These are phyloP conservation scores for Gyromitra esculenta DNA, from an alignment of 2,329 filamentous ascomycete genomes.

Conservation along the genomic window DNA sequence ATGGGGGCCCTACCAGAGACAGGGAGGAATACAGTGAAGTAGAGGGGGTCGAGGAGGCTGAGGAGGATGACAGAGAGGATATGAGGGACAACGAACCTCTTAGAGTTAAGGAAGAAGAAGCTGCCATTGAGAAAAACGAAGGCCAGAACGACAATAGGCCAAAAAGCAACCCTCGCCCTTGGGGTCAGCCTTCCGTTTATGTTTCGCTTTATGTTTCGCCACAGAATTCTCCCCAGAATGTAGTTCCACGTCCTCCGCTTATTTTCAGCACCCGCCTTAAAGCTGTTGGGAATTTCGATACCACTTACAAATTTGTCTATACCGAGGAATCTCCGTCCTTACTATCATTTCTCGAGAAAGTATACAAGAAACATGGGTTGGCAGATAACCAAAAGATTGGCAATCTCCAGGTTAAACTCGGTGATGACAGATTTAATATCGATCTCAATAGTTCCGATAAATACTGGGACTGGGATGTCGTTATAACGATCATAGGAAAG, in stretches of 20 bases:
- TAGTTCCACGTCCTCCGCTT: conserved; percentile 1
- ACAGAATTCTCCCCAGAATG: neutral
- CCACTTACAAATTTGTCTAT: conserved; percentile 12
- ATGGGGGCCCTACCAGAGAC: neutral
- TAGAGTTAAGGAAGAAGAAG: neutral
- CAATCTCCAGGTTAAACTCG: neutral
- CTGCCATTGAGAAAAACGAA: neutral
- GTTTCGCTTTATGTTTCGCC: neutral
- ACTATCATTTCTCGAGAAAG: neutral
- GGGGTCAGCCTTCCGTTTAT: neutral
- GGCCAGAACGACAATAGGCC: neutral
- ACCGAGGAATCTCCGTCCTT: conserved; percentile 7
- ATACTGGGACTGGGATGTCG: conserved; percentile 16
- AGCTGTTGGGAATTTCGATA: neutral
- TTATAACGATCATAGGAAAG: neutral
- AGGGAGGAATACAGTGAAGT: neutral
- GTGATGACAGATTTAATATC: neutral
- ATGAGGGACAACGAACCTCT: neutral
- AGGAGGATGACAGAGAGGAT: neutral
- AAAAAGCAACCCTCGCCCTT: neutral
- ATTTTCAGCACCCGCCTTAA: conserved; percentile 5
- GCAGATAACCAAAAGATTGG: neutral
- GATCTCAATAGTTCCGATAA: neutral
- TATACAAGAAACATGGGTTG: neutral
- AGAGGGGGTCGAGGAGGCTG: neutral